Evolutionary conservation across 1,139 yeast genomes (phyloP), one percentile per base, ranked within the genome.

Genomic region (Lizanozyma gosingica): DNA sequence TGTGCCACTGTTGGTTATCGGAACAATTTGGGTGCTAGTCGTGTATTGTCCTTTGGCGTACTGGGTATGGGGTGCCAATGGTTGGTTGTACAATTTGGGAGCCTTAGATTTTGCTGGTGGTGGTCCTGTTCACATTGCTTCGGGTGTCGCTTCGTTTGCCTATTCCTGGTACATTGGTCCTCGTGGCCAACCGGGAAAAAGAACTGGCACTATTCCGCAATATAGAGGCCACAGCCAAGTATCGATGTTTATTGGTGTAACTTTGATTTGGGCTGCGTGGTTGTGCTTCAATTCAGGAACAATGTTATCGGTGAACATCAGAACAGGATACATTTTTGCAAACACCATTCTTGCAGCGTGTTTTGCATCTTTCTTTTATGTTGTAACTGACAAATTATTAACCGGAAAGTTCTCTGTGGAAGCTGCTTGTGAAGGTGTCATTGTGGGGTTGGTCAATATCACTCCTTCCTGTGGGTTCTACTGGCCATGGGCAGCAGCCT

Each of bases 281-380:
- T 57, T 72, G 47, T 70, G 75, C 49, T 72, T 72, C 60, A 72
- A 72, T 54, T 66, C 75, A 9, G 78, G 76, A 40, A 71, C 78
- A 15, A 53, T 71, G 44, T 57, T 69, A 15, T 46, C 67, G 11
- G 72, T 71, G 22, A 64, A 63, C 41, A 62, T 61, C 32, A 65
- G 76, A 57, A 69, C 76, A 3, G 65, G 71, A 34, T 71, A 68
- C 52, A 72, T 70, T 39, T 57, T 71, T 55, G 60, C 70, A 39
- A 72, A 72, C 54, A 72, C 78, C 15, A 71, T 72, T 45, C 51
- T 72, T 18, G 74, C 76, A 4, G 74, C 77, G 14, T 55, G 66
- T 4, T 57, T 62, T 45, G 75, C 75, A 6, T 52, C 59, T 45
- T 43, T 62, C 29, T 58, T 72, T 2, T 72, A 62, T 50, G 55